Percentiles rank a stretch among this genome's conserved stretches.
Evolutionary conservation across 139 green algal species (phyloP).

Genomic region (Zygnema cylindricum): DNA sequence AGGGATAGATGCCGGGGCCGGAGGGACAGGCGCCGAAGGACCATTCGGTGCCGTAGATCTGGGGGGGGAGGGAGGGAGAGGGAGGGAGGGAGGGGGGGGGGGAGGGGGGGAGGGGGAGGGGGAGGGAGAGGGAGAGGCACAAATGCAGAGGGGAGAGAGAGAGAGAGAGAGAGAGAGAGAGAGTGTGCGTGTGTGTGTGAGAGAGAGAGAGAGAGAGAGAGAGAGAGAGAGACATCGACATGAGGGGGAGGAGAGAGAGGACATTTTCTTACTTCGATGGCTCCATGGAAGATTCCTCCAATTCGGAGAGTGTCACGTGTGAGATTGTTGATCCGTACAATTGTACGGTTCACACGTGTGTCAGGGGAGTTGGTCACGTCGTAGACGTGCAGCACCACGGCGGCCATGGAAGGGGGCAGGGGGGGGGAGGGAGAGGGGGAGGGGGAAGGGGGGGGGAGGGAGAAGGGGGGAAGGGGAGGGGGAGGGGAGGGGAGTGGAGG

Average conservation of each 20-base stretch:
- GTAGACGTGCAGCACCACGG: constrained; percentile 67
- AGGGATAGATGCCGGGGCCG: constrained; percentile 73
- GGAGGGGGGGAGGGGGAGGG: background rate
- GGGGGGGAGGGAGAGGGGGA: too few species aligned
- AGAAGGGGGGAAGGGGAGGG: too few species aligned
- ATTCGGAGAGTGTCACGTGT: constrained; percentile 60
- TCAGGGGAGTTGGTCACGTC: constrained; percentile 66
- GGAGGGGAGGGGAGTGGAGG: too few species aligned
- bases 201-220: too few species aligned
- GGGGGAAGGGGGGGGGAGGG: too few species aligned
- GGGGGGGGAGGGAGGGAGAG: background rate
- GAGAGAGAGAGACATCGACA: too few species aligned
- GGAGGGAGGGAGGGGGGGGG: background rate
- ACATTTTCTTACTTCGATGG: too few species aligned
- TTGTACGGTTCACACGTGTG: constrained; percentile 52
- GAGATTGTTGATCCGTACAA: constrained; percentile 69
- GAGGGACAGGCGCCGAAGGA: constrained; percentile 77
- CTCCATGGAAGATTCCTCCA: constrained; percentile 77
- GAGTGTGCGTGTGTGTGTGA: too few species aligned
- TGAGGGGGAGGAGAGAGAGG: background rate
- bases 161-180: too few species aligned
- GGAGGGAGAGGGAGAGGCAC: too few species aligned
- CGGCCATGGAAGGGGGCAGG: too few species aligned
- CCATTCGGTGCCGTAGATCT: constrained; percentile 72
- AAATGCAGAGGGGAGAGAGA: too few species aligned